Evolutionary conservation across 2,329 filamentous ascomycete genomes (phyloP), one percentile per base, ranked within the genome.

Genomic region (Fusarium setosum): DNA sequence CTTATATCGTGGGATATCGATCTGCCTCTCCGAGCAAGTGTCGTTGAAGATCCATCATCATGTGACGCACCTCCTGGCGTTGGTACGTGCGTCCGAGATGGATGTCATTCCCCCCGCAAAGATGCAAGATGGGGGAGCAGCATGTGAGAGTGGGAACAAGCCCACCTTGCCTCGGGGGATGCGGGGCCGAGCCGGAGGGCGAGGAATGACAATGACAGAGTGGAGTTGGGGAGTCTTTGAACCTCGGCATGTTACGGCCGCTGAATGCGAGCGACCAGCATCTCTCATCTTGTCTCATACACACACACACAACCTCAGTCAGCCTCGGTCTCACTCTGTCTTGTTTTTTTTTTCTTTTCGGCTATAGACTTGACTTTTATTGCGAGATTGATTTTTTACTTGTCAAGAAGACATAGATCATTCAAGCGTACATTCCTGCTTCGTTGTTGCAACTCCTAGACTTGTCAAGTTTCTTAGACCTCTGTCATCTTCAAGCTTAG

Each of bases 141-240:
- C 67, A 70, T 68, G 67, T 65, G 66, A 69, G 61, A 59, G 59
- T 56, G 57, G 66, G 44, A 57, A 59, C 41, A 21, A n/a, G n/a
- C n/a, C n/a, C n/a, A 38, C 40, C 37, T 45, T 29, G 51, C 38
- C 37, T 29, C 29, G 50, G 20, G 37, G 51, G 13, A 26, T 34
- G 32, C 26, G 60, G 58, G 60, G 41, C 62, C 56, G 59, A 64
- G 66, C 63, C 53, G 58, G 60, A 54, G 34, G 54, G 51, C 20
- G 56, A 37, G 44, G n/a, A n/a, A n/a, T n/a, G n/a, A n/a, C n/a
- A n/a, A n/a, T n/a, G n/a, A n/a, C 13, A 42, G 29, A 31, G 50
- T 44, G 51, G 42, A 20, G 54, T 50, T 56, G 51, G 58, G 40
- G n/a, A n/a, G n/a, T n/a, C n/a, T 26, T 56, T 52, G 57, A 58